phyloP scores from a whole-genome alignment of 805 yeast species.

The Saccharomycopsis sp. region DNA sequence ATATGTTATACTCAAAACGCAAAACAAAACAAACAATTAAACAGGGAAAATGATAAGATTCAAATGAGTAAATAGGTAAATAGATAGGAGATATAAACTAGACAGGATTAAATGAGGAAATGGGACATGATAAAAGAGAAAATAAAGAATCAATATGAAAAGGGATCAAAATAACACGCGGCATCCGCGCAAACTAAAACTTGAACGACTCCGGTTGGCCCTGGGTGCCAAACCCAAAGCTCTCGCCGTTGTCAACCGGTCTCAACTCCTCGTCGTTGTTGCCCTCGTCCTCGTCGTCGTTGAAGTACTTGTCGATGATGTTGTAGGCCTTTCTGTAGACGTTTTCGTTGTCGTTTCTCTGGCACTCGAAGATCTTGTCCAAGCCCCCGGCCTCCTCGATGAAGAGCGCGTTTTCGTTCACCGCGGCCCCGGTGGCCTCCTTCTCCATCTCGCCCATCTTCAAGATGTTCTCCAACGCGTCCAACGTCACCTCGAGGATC shows the following conservation, averaged over 20 bases:
- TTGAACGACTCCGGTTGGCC: slow-evolving; percentile 50
- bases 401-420: slow-evolving; percentile 82
- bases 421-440: slow-evolving; percentile 59
- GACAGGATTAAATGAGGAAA: neutral
- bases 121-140: neutral
- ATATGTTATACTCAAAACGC: too few species aligned
- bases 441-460: slow-evolving; percentile 92
- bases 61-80: neutral
- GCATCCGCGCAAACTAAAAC: slow-evolving; percentile 35
- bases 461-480: slow-evolving; percentile 88
- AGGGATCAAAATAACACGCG: too few species aligned
- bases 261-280: slow-evolving; percentile 52
- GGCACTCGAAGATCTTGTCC: slow-evolving; percentile 92
- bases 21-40: neutral
- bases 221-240: slow-evolving; percentile 77
- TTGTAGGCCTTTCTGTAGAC: slow-evolving; percentile 86
- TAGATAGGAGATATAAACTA: neutral
- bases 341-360: slow-evolving; percentile 83
- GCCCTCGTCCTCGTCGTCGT: slow-evolving; percentile 64
- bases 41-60: neutral
- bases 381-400: slow-evolving; percentile 98
- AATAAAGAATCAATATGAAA: neutral
- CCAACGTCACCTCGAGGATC: slow-evolving; percentile 90
- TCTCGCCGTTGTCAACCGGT: slow-evolving; percentile 71
- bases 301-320: slow-evolving; percentile 87